These are phyloP conservation scores for Grigorovia jiainica DNA, from an alignment of 805 yeast genomes.

Conservation along the genomic window DNA sequence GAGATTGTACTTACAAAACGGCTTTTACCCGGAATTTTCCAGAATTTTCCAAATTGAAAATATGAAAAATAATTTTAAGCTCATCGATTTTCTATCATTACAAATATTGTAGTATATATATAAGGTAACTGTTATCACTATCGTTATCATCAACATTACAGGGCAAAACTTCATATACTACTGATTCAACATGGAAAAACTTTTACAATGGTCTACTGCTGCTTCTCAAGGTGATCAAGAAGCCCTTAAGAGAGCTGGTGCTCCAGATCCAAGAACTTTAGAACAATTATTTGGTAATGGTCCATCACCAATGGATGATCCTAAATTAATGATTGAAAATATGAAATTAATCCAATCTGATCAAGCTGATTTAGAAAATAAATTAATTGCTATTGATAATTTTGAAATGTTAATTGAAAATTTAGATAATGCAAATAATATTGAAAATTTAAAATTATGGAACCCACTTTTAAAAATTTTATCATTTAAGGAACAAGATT, in stretches of 20 bases:
- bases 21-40: neutral
- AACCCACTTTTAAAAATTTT: constrained; percentile 50
- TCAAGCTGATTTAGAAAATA: constrained; percentile 52
- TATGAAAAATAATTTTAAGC: neutral
- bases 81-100: no score
- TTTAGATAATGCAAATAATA: constrained; percentile 88
- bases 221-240: constrained; percentile 65
- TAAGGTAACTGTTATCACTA: no score
- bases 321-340: constrained; percentile 75
- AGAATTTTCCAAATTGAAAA: neutral
- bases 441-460: constrained; percentile 81
- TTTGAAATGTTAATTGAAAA: constrained; percentile 91
- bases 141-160: no score
- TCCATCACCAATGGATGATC: constrained; percentile 62
- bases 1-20: no score
- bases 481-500: constrained; percentile 32
- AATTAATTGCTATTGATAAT: constrained; percentile 73
- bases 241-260: constrained; percentile 51
- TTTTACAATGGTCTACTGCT: constrained; percentile 86
- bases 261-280: constrained; percentile 71
- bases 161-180: no score
- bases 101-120: no score
- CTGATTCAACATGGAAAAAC: constrained; percentile 87
- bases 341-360: constrained; percentile 49
- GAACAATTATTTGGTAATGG: constrained; percentile 66